Percentiles rank a stretch among this genome's conserved stretches.
Conservation (phyloP, 2,329 filamentous ascomycete species). For the Aspergillus proliferans region DNA sequence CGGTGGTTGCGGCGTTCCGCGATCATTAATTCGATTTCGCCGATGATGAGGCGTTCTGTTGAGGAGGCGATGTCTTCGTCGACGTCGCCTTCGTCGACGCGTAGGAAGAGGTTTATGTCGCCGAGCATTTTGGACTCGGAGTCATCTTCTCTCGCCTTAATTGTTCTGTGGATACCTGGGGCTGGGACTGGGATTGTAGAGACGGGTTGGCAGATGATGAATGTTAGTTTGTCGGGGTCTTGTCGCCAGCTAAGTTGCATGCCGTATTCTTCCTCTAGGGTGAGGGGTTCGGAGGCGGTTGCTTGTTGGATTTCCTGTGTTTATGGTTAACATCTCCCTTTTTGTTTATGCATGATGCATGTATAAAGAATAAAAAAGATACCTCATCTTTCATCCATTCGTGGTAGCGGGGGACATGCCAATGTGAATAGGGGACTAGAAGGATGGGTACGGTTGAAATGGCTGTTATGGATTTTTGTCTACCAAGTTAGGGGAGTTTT, state of each 20-base stretch:
- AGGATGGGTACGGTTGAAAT: constrained; percentile 60
- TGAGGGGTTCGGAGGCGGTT: constrained; percentile 81
- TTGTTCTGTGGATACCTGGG: not conserved
- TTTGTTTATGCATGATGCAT: not conserved
- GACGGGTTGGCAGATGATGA: constrained; percentile 67
- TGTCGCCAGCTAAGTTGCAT: constrained; percentile 86
- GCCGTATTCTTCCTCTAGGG: constrained; percentile 72
- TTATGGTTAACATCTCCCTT: constrained; percentile 5
- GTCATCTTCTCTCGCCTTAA: constrained; percentile 44
- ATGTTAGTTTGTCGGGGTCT: constrained; percentile 82
- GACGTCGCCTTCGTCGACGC: constrained; percentile 49
- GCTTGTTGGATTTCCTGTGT: constrained; percentile 63
- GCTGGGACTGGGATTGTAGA: not conserved
- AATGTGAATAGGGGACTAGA: constrained; percentile 75
- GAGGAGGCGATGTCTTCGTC: constrained; percentile 7
- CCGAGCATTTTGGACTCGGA: constrained; percentile 57
- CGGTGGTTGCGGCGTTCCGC: constrained; percentile 44
- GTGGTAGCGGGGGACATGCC: constrained; percentile 79
- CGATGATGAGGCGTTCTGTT: constrained; percentile 17
- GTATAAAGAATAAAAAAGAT: constrained; percentile 20
- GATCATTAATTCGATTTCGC: constrained; percentile 13
- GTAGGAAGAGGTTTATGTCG: constrained; percentile 77
- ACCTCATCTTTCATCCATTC: constrained; percentile 84
- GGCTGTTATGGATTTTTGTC: constrained; percentile 43
- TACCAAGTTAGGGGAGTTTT: not conserved